Percentiles rank a stretch among this genome's conserved stretches.
phyloP scores from a whole-genome alignment of 176 grass and related monocot genomes.

The Rhipidocladum racemiflorum region DNA sequence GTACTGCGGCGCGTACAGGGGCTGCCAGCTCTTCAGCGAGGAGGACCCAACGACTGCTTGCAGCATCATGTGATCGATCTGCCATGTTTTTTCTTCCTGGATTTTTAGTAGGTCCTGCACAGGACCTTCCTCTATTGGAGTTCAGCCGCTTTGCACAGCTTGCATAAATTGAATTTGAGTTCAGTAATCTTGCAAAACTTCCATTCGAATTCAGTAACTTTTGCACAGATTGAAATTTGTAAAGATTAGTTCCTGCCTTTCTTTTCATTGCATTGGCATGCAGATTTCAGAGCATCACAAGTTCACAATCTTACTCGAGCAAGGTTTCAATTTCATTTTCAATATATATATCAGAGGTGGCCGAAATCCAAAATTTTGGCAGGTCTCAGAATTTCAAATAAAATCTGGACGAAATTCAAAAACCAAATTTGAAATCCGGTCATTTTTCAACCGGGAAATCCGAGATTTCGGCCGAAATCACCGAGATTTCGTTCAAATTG shows the following conservation, averaged over 20 bases:
- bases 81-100: background rate
- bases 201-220: background rate
- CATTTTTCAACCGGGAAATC: too few relatives aligned
- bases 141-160: background rate
- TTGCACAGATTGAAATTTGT: background rate
- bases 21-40: constrained; percentile 42
- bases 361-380: too few relatives aligned
- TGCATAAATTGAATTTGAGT: background rate
- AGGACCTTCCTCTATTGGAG: background rate
- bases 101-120: background rate
- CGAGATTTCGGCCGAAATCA: too few relatives aligned
- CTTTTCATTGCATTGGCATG: background rate
- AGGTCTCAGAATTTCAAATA: too few relatives aligned
- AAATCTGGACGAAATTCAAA: too few relatives aligned
- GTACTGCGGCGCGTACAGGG: constrained; percentile 23
- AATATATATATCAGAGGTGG: too few relatives aligned
- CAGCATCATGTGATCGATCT: constrained; percentile 53
- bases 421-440: too few relatives aligned
- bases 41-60: constrained; percentile 53
- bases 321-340: too few relatives aligned
- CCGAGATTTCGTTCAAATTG: too few relatives aligned
- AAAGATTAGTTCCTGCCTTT: background rate
- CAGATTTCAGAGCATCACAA: background rate
- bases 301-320: background rate
- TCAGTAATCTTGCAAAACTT: background rate